Evolutionary conservation across 192 early-diverging fungal genomes (phyloP), one percentile per base, ranked within the genome.

Genomic region (Umbelopsis sp.): DNA sequence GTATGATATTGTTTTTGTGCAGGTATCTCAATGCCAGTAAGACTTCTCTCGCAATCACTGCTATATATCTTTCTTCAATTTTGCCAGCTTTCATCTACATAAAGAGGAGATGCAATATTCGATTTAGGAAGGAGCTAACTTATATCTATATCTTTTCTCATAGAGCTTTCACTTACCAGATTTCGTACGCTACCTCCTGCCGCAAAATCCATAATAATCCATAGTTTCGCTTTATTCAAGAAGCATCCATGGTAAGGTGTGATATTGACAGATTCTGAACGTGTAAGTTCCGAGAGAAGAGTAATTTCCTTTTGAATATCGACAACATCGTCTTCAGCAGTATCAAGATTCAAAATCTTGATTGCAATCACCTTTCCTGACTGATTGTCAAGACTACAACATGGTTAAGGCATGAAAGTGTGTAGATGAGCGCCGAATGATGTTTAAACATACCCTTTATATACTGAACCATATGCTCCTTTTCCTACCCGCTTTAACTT

Each of bases 201-300:
- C 7, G 95, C 96, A 84, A 94, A 97, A 73, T 98, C 98, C 95
- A 99, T 98, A 69, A 98, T 89, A 71, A 99, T 93, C 96, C 98
- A 99, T 47, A 99, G 85, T 70, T 96, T 97, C 24, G 95, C 95
- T 21, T 91, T 94, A 72, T 94, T 88, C 43, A 98, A 78, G 54
- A 93, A 91, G 47, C 92, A 92, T 38, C 94, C 96, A 83, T 96
- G 92, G 77, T 98, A 98, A 53, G 91, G 88, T 1, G 96, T 98
- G 70, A 98, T 97, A 78, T 96, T 90, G 38, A 92, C 86, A 29
- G 96, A 96, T 74, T 91, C 91, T 53, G 90, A 89, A 68, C 84
- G 85, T 66, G 86, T 90, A 45, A 94, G 83, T 72, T 96, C 92
- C 22, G 93, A 94, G 9, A 99, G 86, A 32, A 97, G 83, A 45